Percentiles rank a stretch among this genome's conserved stretches.
phyloP scores from a whole-genome alignment of 768 basidiomycete species.

The Rhodocollybia butyracea region DNA sequence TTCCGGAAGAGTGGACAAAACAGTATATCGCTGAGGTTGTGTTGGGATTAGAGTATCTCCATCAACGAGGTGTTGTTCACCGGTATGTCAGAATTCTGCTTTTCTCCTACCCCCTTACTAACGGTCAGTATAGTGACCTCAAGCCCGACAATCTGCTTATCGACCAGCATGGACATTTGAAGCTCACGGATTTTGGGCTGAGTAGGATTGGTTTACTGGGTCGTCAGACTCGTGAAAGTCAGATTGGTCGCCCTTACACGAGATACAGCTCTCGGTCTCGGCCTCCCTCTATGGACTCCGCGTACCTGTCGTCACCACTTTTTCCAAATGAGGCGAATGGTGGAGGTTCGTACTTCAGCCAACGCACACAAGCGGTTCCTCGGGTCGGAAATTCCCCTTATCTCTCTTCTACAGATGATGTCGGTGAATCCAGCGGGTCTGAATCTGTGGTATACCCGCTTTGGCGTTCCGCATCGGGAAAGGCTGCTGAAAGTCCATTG shows the following conservation, averaged over 20 bases:
- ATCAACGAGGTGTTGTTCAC: conserved; percentile 92
- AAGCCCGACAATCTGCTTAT: conserved; percentile 99
- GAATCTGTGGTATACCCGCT: conserved; percentile 26
- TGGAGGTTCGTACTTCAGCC: conserved; percentile 80
- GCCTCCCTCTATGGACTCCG: conserved; percentile 79
- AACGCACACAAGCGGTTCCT: conserved; percentile 56
- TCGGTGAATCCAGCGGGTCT: conserved; percentile 68
- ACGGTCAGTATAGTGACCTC: conserved; percentile 64
- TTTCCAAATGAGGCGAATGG: conserved; percentile 51
- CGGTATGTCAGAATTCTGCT: conserved; percentile 57
- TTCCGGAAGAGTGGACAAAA: conserved; percentile 96
- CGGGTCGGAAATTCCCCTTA: conserved; percentile 65
- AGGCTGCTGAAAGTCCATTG: conserved; percentile 69
- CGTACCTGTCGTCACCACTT: conserved; percentile 75
- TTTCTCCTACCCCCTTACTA: not conserved
- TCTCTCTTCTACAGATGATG: conserved; percentile 73
- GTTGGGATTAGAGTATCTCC: conserved; percentile 94
- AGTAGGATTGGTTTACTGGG: conserved; percentile 97
- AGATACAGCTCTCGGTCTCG: conserved; percentile 71
- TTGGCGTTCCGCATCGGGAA: conserved; percentile 43
- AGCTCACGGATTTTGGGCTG: conserved; percentile 96
- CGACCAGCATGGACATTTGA: conserved; percentile 93
- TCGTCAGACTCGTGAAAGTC: conserved; percentile 83
- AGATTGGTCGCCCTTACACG: conserved; percentile 41
- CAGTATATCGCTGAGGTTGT: conserved; percentile 97